A percentile compares a stretch with the other conserved stretches of the same genome.
Conservation (phyloP, 768 basidiomycete genomes). For the Mycena alexandri region DNA sequence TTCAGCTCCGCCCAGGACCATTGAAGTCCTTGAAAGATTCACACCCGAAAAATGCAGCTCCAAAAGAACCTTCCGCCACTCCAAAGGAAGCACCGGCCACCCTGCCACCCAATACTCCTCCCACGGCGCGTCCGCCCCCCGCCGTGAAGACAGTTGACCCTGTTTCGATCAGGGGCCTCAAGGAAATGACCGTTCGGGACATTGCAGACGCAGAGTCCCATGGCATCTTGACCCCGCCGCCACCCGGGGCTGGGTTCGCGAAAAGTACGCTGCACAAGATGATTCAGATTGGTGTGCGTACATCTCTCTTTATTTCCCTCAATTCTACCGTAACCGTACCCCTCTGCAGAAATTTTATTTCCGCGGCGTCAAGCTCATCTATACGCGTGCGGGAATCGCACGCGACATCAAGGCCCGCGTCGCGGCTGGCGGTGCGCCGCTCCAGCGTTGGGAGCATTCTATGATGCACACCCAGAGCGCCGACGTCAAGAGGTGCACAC, state of each 20-base stretch:
- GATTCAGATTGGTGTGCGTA: slow-evolving; percentile 59
- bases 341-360: slow-evolving; percentile 85
- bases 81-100: slow-evolving; percentile 24
- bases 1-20: slow-evolving; percentile 22
- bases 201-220: slow-evolving; percentile 73
- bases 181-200: slow-evolving; percentile 71
- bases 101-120: slow-evolving; percentile 42
- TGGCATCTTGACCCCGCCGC: slow-evolving; percentile 77
- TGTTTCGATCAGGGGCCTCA: slow-evolving; percentile 48
- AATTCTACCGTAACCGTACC: slow-evolving; percentile 16
- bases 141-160: slow-evolving; percentile 28
- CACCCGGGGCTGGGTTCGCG: slow-evolving; percentile 69
- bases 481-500: slow-evolving; percentile 76
- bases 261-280: slow-evolving; percentile 62
- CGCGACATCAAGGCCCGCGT: slow-evolving; percentile 68
- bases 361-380: slow-evolving; percentile 79
- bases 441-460: slow-evolving; percentile 77
- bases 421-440: slow-evolving; percentile 67
- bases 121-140: slow-evolving; percentile 36
- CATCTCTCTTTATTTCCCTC: neutral
- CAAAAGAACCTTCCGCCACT: neutral
- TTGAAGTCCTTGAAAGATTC: slow-evolving; percentile 13
- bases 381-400: slow-evolving; percentile 69
- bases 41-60: too few relatives aligned
- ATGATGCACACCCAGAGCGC: slow-evolving; percentile 75